Evolutionary conservation across 257 asterid species (phyloP).

Genomic region (Prunella vulgaris): DNA sequence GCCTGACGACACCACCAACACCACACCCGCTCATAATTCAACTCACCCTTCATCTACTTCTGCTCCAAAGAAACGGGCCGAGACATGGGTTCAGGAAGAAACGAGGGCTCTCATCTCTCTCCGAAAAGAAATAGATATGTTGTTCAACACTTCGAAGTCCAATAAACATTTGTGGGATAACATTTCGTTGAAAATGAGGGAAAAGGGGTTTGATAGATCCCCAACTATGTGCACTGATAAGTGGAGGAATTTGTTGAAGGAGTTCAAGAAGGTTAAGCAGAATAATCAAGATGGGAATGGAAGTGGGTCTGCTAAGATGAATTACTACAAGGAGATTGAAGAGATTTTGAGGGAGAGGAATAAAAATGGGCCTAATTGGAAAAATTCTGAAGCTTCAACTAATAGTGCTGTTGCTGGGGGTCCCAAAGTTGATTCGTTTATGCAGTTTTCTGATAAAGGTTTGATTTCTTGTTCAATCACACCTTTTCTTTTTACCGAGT

Average conservation of each 20-base stretch:
- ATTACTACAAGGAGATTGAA: conserved; percentile 67
- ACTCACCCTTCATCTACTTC: conserved; percentile 31
- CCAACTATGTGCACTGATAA: conserved; percentile 95
- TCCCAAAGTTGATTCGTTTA: conserved; percentile 60
- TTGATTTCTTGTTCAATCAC: not conserved
- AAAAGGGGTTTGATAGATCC: conserved; percentile 82
- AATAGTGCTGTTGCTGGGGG: conserved; percentile 16
- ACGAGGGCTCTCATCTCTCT: conserved; percentile 59
- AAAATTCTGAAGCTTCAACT: conserved; percentile 36
- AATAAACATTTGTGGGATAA: conserved; percentile 87
- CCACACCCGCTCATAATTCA: conserved; percentile 21
- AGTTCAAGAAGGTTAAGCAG: conserved; percentile 77
- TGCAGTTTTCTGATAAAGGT: conserved; percentile 90
- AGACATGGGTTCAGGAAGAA: conserved; percentile 88
- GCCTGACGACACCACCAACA: conserved; percentile 31
- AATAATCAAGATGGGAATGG: conserved; percentile 35
- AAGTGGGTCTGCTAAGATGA: conserved; percentile 56
- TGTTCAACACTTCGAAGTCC: conserved; percentile 80
- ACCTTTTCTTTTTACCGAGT: not conserved
- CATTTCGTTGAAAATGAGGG: conserved; percentile 84
- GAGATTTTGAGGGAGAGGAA: conserved; percentile 60
- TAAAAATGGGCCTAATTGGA: conserved; percentile 41
- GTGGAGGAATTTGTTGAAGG: conserved; percentile 91
- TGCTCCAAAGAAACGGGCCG: conserved; percentile 79
- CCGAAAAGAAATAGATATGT: conserved; percentile 62